Conservation (phyloP, 805 yeast genomes). For the Isabelozyma heimii region DNA sequence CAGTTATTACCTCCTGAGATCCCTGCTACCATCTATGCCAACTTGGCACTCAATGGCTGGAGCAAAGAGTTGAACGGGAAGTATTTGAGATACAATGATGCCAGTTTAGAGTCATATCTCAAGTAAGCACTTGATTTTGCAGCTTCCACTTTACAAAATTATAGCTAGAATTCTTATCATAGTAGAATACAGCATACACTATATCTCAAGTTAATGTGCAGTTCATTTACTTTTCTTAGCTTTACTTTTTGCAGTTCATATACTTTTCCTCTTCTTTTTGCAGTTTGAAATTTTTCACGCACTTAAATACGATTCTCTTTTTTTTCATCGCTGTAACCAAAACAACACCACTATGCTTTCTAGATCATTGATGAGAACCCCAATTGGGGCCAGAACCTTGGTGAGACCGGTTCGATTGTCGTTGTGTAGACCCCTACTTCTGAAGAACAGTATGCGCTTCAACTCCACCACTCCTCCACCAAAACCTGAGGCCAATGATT, state of each 20-base stretch:
- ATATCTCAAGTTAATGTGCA: no score
- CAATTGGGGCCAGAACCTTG: not conserved
- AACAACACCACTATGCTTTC: not conserved
- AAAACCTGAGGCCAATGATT: slow-evolving; percentile 3
- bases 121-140: no score
- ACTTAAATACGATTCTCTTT: not conserved
- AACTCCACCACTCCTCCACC: slow-evolving; percentile 10
- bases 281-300: not conserved
- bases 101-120: not conserved
- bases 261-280: no score
- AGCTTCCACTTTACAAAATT: no score
- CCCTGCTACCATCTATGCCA: slow-evolving; percentile 71
- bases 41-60: slow-evolving; percentile 62
- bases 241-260: no score
- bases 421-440: no score
- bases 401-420: not conserved
- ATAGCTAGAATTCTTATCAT: no score
- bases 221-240: no score
- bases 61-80: slow-evolving; percentile 59
- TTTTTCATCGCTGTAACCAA: not conserved
- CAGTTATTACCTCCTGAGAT: slow-evolving; percentile 64
- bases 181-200: no score
- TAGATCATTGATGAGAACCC: not conserved
- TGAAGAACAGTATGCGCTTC: slow-evolving; percentile 2
- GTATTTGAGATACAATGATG: slow-evolving; percentile 62